These are phyloP conservation scores for carrot (Daucus carota) DNA, from an alignment of 129 eudicot genomes.

Conservation along the genomic window DNA sequence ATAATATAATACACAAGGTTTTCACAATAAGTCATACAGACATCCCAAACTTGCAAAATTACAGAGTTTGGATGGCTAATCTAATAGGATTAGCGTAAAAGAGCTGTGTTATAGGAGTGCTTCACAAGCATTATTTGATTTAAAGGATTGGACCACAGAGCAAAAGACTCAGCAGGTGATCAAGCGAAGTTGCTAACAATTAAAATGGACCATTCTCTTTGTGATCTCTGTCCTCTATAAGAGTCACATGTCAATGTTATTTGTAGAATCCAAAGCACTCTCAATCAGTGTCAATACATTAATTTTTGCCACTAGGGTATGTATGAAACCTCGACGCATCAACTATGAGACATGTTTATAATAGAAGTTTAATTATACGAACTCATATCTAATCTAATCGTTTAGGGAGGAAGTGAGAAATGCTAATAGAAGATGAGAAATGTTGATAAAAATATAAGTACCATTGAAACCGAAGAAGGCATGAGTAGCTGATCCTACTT, in stretches of 20 bases:
- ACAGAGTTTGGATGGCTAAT: not conserved
- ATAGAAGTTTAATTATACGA: too few relatives aligned
- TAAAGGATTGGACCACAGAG: conserved; percentile 4
- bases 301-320: not conserved
- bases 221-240: not conserved
- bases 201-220: not conserved
- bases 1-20: not conserved
- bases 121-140: not conserved
- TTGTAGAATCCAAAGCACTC: not conserved
- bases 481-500: conserved; percentile 98
- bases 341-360: too few relatives aligned
- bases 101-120: not conserved
- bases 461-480: conserved; percentile 99
- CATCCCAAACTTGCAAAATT: not conserved
- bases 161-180: not conserved
- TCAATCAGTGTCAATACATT: not conserved
- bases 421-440: too few relatives aligned
- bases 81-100: not conserved
- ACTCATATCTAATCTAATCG: too few relatives aligned
- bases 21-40: not conserved
- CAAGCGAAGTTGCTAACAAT: not conserved
- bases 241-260: not conserved
- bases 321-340: not conserved
- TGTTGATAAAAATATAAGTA: conserved; percentile 2
- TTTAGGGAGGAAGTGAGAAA: not conserved